Conservation (phyloP, 1,284 basidiomycete genomes). For the Ganoderma sp. region DNA sequence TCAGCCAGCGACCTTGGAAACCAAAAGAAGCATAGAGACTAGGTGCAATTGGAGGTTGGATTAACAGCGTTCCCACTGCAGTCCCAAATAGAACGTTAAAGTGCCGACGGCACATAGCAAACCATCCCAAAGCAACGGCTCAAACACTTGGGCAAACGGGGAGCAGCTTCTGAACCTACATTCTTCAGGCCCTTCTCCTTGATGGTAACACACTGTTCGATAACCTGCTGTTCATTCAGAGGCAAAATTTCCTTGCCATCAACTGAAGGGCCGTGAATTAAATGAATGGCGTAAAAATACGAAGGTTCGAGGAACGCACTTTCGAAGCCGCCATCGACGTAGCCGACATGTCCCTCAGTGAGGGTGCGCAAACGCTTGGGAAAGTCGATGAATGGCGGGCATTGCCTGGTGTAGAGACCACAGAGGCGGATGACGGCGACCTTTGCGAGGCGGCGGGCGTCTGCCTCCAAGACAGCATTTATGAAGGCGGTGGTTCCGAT, state of each 20-base stretch:
- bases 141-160: not conserved
- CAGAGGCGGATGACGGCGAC: conserved; percentile 63
- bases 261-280: conserved; percentile 35
- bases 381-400: conserved; percentile 54
- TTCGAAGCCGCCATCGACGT: conserved; percentile 57
- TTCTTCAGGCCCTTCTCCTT: conserved; percentile 48
- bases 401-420: conserved; percentile 49
- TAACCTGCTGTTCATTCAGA: conserved; percentile 48
- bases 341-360: conserved; percentile 50
- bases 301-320: conserved; percentile 34
- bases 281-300: conserved; percentile 1
- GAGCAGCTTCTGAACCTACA: conserved; percentile 25
- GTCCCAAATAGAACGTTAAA: not conserved
- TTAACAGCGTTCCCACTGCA: not conserved
- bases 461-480: conserved; percentile 59
- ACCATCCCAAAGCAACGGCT: not conserved
- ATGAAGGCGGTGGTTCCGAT: conserved; percentile 61
- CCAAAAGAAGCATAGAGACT: conserved; percentile 7
- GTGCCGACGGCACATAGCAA: not conserved
- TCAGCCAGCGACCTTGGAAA: not conserved
- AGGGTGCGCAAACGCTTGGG: conserved; percentile 47
- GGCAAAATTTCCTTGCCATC: conserved; percentile 54
- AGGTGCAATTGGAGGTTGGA: not conserved
- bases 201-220: conserved; percentile 49
- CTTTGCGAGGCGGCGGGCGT: conserved; percentile 51